Conservation (phyloP, 208 protist species). For the Acanthamoeba healyi region DNA sequence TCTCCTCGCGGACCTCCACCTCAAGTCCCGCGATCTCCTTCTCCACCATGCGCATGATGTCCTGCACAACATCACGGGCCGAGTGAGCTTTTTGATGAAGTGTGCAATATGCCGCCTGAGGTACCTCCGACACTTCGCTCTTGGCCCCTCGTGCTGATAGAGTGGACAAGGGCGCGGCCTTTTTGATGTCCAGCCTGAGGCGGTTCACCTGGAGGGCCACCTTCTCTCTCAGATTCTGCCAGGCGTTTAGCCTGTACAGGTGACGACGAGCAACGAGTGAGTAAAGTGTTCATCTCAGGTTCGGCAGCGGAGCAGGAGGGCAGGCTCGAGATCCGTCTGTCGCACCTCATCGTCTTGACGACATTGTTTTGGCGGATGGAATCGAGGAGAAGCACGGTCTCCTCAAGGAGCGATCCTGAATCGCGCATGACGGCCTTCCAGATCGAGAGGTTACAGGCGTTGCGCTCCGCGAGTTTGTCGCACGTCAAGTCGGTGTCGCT, state of each 20-base stretch:
- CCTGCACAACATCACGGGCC: neutral
- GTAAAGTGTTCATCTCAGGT: neutral
- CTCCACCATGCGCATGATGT: slow-evolving; percentile 52
- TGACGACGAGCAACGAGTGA: neutral
- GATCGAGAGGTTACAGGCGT: neutral
- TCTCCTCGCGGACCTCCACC: slow-evolving; percentile 10
- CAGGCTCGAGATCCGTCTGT: neutral
- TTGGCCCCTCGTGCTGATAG: neutral
- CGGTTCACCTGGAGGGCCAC: slow-evolving; percentile 15
- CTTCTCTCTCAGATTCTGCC: slow-evolving; percentile 19
- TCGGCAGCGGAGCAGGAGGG: neutral
- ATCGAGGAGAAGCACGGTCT: slow-evolving; percentile 13
- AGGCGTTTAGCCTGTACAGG: slow-evolving; percentile 9
- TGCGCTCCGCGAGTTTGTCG: slow-evolving; percentile 46
- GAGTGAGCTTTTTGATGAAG: too few species aligned
- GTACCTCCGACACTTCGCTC: neutral
- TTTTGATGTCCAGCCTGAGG: neutral
- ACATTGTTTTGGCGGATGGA: slow-evolving; percentile 43
- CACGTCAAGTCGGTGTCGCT: neutral
- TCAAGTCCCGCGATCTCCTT: slow-evolving; percentile 18
- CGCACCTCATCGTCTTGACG: slow-evolving; percentile 14
- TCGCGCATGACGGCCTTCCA: slow-evolving; percentile 52
- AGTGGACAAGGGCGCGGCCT: neutral
- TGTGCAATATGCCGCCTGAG: too few species aligned
- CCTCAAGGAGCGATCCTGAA: neutral